A percentile compares a stretch with the other conserved stretches of the same genome.
Conservation (phyloP, 345 rosid genomes). For the Dipteronia dyeriana region DNA sequence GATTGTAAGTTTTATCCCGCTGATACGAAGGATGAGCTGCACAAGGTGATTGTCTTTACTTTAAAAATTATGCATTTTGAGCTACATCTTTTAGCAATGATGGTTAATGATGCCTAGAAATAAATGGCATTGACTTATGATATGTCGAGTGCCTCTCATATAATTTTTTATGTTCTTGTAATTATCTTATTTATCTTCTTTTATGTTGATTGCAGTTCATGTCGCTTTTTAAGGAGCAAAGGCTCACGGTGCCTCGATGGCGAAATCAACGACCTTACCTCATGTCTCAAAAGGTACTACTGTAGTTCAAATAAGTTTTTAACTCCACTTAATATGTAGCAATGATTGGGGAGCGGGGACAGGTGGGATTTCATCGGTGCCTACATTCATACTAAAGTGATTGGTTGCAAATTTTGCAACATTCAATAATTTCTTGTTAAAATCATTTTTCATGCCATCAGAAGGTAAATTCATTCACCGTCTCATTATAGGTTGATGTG, state of each 20-base stretch:
- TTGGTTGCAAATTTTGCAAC: not conserved
- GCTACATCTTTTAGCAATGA: not conserved
- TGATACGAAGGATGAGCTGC: conserved; percentile 90
- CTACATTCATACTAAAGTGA: not conserved
- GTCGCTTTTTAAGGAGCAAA: conserved; percentile 86
- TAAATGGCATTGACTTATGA: not conserved
- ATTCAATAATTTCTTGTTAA: not conserved
- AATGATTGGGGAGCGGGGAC: not conserved
- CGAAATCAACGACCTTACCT: conserved; percentile 79
- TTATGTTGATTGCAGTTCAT: conserved; percentile 60
- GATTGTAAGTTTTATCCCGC: conserved; percentile 86
- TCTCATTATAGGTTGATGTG: conserved; percentile 51
- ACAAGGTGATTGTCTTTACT: conserved; percentile 56
- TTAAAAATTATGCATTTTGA: not conserved
- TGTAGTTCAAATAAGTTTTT: conserved; percentile 11
- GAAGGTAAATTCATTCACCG: not conserved
- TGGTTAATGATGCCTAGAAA: not conserved
- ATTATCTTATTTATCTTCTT: not conserved
- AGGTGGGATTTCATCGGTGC: not conserved
- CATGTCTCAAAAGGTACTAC: conserved; percentile 70
- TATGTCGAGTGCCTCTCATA: conserved; percentile 1
- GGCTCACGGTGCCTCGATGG: conserved; percentile 82
- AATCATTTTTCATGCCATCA: not conserved
- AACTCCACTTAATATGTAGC: conserved; percentile 6
- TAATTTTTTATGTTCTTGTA: conserved; percentile 1